These are phyloP conservation scores for Bryoglossum gracile DNA, from an alignment of 495 filamentous ascomycete species.

Conservation along the genomic window DNA sequence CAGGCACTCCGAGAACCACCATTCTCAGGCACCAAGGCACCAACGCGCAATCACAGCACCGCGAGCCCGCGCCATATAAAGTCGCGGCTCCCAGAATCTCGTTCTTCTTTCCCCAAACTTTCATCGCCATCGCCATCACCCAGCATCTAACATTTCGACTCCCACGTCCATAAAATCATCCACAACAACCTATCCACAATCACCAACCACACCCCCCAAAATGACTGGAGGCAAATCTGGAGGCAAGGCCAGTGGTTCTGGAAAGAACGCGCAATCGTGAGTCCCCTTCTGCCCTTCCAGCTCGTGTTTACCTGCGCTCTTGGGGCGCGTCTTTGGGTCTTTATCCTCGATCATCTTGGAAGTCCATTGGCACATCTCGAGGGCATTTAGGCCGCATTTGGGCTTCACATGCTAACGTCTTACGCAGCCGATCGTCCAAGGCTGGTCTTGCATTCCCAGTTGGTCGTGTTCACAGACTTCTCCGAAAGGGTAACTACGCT, in stretches of 20 bases:
- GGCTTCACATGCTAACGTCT: conserved; percentile 2
- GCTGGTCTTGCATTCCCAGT: conserved; percentile 99
- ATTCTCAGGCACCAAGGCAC: not conserved
- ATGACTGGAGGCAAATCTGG: conserved; percentile 99
- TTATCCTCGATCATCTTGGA: conserved; percentile 15
- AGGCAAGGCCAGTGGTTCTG: conserved; percentile 93
- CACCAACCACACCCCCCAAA: conserved; percentile 50
- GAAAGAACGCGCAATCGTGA: conserved; percentile 98
- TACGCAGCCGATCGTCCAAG: conserved; percentile 88
- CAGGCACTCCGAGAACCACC: not conserved
- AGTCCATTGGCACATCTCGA: conserved; percentile 16
- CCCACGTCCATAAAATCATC: not conserved
- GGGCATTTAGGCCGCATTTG: conserved; percentile 32
- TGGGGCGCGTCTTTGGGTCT: conserved; percentile 24
- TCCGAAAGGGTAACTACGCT: conserved; percentile 99
- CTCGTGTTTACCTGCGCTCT: conserved; percentile 10
- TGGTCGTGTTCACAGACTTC: conserved; percentile 98
- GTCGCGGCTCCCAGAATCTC: not conserved
- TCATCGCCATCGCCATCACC: not conserved
- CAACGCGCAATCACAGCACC: not conserved
- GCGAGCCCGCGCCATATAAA: no score
- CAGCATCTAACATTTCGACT: not conserved
- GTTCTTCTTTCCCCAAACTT: not conserved
- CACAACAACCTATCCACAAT: conserved; percentile 4
- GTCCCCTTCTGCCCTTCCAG: conserved; percentile 30